Base-by-base conservation (phyloP, 345 rosid genomes). In the Lepidium africanum region DNA sequence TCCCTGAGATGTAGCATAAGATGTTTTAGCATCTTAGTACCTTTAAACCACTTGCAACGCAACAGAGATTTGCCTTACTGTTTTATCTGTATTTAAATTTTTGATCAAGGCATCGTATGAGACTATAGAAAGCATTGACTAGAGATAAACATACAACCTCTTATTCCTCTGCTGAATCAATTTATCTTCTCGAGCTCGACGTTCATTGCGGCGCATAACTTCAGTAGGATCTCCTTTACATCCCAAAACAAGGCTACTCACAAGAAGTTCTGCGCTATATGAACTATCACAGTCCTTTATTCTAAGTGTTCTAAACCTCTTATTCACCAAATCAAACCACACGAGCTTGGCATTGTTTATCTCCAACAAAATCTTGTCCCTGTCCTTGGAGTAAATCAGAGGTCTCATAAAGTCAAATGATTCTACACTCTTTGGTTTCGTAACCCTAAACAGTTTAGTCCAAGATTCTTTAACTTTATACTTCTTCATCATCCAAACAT, bases 401-500 rank as follows among this genome's bases (percentile, higher is more conserved):
- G 95, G 89, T 48, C 77, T 77, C 74, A 85, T 38, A 51, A 64
- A 77, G 10, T 60, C 73, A 36, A 80, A 57, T 32, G 71, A 47
- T 13, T 78, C 73, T 0, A 70, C 42, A 5, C 52, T 66, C 57
- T 78, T 67, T 1, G 70, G 63, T 7, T 56, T 71, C 1, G 69
- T 16, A 39, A 85, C 36, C 0, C 79, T 64, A 49, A 84, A 76
- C 52, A 81, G 10, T 55, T 72, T 84, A 60, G 16, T 75, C 94
- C 94, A 88, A 21, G 89, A 84, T 25, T 49, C 80, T 43, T 70
- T 72, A 17, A 75, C 71, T 8, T 80, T 81, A 61, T 85, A 82
- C 19, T 82, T 84, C 68, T 58, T 78, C 90, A 83, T 82, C 10
- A 82, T 21, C 91, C 91, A 88, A n/a, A 88, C 62, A 78, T 88